Evolutionary conservation across 495 filamentous ascomycete genomes (phyloP), one percentile per base, ranked within the genome.

Genomic region (Darksidea phi): DNA sequence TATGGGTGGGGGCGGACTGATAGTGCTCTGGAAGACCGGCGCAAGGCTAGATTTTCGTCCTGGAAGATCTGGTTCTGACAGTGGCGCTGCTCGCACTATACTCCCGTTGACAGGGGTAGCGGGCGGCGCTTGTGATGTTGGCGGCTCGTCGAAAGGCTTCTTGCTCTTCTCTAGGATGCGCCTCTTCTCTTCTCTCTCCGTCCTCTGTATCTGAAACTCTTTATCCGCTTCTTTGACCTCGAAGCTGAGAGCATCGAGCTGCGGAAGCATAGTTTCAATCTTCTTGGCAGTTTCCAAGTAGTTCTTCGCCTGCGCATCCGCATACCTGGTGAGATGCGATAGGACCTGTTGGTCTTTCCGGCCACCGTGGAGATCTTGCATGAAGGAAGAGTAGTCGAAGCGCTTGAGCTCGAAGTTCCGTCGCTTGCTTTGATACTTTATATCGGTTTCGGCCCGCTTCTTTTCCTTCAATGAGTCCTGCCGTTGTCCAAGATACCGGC

Each of bases 361-460:
- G 26, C 94, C 94, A 23, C 94, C 94, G 67, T 97, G 94, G 11
- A 99, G 79, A 77, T 99, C 94, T 61, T 97, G 92, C 91, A 99
- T 96, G 71, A 97, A 99, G 11, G 91, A 95, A 17, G 91, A 97
- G 73, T 99, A 99, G 75, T 99, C 94, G 60, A 99, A 99, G 10
- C 95, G 87, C 75, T 91, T 97, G 38, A 99, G 78, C 74, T 99
- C 94, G 66, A 97, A 99, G 60, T 89, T 95, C 37, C 88, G 86
- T 51, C 93, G 85, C 71, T 96, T 97, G 1, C 81, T 84, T 72
- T 99, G 93, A 72, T 99, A 99, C 67, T 99, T 99, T 20, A 87
- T 86, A 69, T 99, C 94, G 69, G 90, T 96, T 64, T 99, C 90
- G 15, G 80, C 85, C 53, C 91, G 86, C 76, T 95, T 97, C 80